Evolutionary conservation across 1,284 basidiomycete genomes (phyloP).

Genomic region (Ustilago vetiveriae): DNA sequence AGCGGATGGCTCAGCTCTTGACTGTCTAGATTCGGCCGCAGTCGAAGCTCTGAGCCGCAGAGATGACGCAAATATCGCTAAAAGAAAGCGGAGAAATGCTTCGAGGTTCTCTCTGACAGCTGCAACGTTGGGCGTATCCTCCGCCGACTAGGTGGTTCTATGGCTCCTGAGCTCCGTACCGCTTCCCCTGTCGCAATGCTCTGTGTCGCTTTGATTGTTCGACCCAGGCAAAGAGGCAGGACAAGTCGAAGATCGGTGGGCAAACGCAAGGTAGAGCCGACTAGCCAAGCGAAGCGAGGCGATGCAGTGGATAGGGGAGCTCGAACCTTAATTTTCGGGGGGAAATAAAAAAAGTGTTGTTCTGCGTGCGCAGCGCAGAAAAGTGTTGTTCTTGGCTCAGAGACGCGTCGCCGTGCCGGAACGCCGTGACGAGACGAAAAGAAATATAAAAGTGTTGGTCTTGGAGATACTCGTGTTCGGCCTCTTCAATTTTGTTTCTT

Average conservation of each 20-base stretch:
- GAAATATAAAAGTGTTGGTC: slow-evolving; percentile 16
- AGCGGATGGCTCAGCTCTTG: not conserved
- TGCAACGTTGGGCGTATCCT: too few species aligned
- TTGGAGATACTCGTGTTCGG: not conserved
- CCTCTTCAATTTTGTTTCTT: not conserved
- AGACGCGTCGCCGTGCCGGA: slow-evolving; percentile 13
- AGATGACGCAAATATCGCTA: too few species aligned
- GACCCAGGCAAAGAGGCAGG: too few species aligned
- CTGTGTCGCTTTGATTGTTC: too few species aligned
- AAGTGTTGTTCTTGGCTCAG: slow-evolving; percentile 20
- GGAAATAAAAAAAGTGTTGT: not conserved
- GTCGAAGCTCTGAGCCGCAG: not conserved
- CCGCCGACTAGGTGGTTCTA: too few species aligned
- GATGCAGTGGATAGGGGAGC: not conserved
- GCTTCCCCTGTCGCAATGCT: too few species aligned
- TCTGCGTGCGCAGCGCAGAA: not conserved
- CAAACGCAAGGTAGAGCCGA: not conserved
- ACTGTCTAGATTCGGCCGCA: not conserved
- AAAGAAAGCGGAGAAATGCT: too few species aligned
- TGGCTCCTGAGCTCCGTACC: too few species aligned
- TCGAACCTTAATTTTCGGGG: slow-evolving; percentile 15
- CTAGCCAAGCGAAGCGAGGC: not conserved
- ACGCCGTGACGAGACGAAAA: not conserved
- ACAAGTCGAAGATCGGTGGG: too few species aligned
- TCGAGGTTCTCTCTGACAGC: too few species aligned